Percentiles rank a stretch among this genome's conserved stretches.
Conservation (phyloP, 331 rosid species). For the Pyracantha coccinea region DNA sequence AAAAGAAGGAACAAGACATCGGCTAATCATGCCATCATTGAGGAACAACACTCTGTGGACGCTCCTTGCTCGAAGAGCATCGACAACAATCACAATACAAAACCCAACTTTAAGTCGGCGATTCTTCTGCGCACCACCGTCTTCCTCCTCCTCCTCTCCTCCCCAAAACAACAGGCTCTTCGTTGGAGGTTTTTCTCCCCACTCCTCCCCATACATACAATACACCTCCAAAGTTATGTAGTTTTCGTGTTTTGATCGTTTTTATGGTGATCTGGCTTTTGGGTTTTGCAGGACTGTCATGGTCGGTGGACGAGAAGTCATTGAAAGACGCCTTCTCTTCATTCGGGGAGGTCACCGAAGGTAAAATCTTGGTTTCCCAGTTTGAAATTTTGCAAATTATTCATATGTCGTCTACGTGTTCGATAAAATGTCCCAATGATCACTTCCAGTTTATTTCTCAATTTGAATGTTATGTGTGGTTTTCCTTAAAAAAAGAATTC, state of each 20-base stretch:
- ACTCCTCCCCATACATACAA: background rate
- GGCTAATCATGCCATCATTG: background rate
- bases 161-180: constrained; percentile 51
- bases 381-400: background rate
- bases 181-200: constrained; percentile 49
- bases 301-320: constrained; percentile 82
- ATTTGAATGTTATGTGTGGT: background rate
- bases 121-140: constrained; percentile 31
- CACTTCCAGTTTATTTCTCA: background rate
- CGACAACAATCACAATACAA: constrained; percentile 13
- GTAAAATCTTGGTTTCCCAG: constrained; percentile 15
- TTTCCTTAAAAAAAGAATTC: too few relatives aligned
- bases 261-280: background rate
- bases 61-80: constrained; percentile 8
- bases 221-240: background rate
- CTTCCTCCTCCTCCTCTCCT: constrained; percentile 14
- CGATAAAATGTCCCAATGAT: constrained; percentile 31
- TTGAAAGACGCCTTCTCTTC: constrained; percentile 80
- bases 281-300: constrained; percentile 63
- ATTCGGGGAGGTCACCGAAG: constrained; percentile 74
- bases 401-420: constrained; percentile 22
- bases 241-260: background rate
- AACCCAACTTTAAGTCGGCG: constrained; percentile 17
- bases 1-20: background rate
- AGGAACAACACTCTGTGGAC: constrained; percentile 4